Conservation (phyloP, 495 filamentous ascomycete genomes). For the Annulohypoxylon maeteangense region DNA sequence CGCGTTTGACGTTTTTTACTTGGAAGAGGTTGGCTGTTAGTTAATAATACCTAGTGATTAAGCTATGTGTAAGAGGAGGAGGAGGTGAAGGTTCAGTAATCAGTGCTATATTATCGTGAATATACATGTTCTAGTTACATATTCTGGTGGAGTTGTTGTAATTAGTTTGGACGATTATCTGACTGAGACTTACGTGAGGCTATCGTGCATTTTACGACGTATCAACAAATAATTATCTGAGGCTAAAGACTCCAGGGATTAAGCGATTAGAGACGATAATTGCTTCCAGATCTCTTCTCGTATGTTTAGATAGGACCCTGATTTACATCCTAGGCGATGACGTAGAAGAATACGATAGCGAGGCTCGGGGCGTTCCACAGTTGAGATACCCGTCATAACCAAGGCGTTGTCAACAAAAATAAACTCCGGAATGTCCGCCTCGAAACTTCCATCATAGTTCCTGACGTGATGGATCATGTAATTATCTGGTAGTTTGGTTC, state of each 20-base stretch:
- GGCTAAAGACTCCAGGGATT: neutral
- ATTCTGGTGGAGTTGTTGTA: neutral
- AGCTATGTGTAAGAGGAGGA: neutral
- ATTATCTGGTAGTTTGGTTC: neutral
- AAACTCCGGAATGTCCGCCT: slow-evolving; percentile 14
- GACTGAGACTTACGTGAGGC: slow-evolving; percentile 2
- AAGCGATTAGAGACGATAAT: neutral
- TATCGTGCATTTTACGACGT: neutral
- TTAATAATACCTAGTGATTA: neutral
- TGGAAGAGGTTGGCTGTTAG: neutral
- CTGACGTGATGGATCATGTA: neutral
- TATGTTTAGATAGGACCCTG: neutral
- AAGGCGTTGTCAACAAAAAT: neutral
- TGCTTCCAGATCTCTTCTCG: neutral
- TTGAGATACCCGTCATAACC: neutral
- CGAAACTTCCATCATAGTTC: slow-evolving; percentile 5
- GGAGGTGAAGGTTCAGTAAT: neutral
- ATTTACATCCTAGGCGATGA: slow-evolving; percentile 1
- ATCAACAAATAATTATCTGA: neutral
- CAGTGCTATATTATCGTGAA: neutral
- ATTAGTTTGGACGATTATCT: neutral
- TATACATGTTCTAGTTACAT: neutral
- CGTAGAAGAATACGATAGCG: neutral
- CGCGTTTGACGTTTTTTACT: neutral
- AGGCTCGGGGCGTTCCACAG: slow-evolving; percentile 23